Evolutionary conservation across 495 filamentous ascomycete species (phyloP), one percentile per base, ranked within the genome.

Genomic region (Delitschia confertaspora): DNA sequence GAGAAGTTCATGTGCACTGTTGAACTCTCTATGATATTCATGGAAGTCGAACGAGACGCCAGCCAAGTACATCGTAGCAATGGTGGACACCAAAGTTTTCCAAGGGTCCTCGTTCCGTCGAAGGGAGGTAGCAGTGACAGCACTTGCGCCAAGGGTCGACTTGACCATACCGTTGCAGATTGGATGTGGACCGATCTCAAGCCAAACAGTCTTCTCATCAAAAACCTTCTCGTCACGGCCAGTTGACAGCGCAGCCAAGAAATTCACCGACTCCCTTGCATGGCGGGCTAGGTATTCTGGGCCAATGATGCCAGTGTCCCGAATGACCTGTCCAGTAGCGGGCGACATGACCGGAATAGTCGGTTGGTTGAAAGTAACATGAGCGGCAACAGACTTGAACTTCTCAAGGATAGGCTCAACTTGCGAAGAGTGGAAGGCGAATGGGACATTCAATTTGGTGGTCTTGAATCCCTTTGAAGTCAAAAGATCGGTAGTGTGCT

Each of bases 401-500:
- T 59, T 51, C 3, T 68, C 65, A 0, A 76, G 51, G 24, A 76
- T 70, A 0, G 71, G 65, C 17, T 74, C 70, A 20, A 67, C 66
- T 53, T 76, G 73, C 0, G 60, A 55, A 2, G 71, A 68, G 55
- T 78, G 74, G 60, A 75, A 78, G 1, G 72, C 72, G 56, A 70
- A 74, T 1, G 71, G 58, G 9, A 76, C 58, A 38, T 70, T 64
- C 4, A 76, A 56, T 24, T 41, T 63, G 13, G 55, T 65, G 34
- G 65, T 79, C 69, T 16, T 76, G 68, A 50, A 88, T n/a, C 64
- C 60, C 26, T 57, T 58, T 38, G 53, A 31, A 21, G 53, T 49
- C n/a, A 68, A 48, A 30, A 55, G 41, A 19, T 65, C 57, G 45
- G 42, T 58, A 13, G 63, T 60, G 6, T 52, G 49, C 26, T 45